Percentiles rank a stretch among this genome's conserved stretches.
Evolutionary conservation across 1,284 basidiomycete genomes (phyloP).

Genomic region (Stygiomarasmius scandens): DNA sequence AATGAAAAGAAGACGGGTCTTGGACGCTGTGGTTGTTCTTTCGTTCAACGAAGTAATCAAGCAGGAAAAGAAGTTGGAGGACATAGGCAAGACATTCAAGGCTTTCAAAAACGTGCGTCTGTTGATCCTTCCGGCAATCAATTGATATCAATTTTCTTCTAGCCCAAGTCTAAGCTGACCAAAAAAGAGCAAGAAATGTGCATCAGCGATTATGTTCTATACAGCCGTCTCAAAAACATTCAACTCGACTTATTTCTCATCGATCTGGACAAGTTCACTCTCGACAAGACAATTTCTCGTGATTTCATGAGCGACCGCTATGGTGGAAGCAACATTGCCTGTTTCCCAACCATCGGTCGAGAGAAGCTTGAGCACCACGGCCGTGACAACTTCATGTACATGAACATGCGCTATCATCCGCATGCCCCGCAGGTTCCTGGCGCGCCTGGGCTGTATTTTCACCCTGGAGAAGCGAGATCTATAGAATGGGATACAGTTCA

Average conservation of each 20-base stretch:
- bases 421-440: slow-evolving; percentile 39
- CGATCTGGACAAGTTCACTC: no score
- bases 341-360: slow-evolving; percentile 29
- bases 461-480: neutral
- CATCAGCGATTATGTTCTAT: neutral
- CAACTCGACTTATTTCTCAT: neutral
- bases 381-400: slow-evolving; percentile 35
- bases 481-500: slow-evolving; percentile 1
- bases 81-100: no score
- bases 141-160: no score
- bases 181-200: neutral
- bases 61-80: no score
- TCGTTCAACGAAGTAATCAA: no score
- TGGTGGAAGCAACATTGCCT: slow-evolving; percentile 35
- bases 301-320: slow-evolving; percentile 33
- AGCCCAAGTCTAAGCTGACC: neutral
- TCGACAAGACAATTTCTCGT: slow-evolving; percentile 24
- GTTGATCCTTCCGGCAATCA: no score
- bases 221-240: neutral
- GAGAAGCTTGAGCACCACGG: slow-evolving; percentile 30
- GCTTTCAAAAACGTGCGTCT: no score
- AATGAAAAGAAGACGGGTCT: no score
- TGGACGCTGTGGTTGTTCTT: no score
- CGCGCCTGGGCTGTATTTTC: slow-evolving; percentile 37
- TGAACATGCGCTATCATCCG: slow-evolving; percentile 36